phyloP scores from a whole-genome alignment of 768 basidiomycete species.

The Lentinula guzmanii region DNA sequence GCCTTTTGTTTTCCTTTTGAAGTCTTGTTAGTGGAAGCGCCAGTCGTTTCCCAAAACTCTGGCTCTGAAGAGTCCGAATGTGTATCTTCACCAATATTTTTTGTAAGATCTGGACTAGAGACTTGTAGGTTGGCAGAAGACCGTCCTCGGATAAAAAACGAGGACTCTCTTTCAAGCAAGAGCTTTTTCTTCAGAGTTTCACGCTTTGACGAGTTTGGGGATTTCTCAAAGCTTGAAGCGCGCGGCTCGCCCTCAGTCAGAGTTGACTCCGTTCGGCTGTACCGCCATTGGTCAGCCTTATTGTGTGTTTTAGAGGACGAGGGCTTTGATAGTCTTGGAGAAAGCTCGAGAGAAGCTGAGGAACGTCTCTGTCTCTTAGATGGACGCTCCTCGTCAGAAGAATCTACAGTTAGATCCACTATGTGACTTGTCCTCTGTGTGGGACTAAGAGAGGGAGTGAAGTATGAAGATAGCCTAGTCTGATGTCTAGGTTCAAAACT shows the following conservation, averaged over 20 bases:
- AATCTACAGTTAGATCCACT: slow-evolving; percentile 12
- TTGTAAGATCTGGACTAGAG: slow-evolving; percentile 7
- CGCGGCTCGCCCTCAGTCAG: neutral
- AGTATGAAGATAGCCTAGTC: slow-evolving; percentile 3
- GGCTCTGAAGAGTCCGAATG: slow-evolving; percentile 32
- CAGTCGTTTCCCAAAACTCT: slow-evolving; percentile 40
- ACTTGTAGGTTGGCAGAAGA: slow-evolving; percentile 18
- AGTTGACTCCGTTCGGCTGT: slow-evolving; percentile 26
- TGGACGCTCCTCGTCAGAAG: slow-evolving; percentile 14
- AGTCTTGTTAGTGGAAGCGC: slow-evolving; percentile 36
- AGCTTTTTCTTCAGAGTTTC: slow-evolving; percentile 47
- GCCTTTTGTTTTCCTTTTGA: slow-evolving; percentile 7
- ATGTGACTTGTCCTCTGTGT: slow-evolving; percentile 5
- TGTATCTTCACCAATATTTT: slow-evolving; percentile 9
- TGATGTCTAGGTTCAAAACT: neutral
- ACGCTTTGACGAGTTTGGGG: slow-evolving; percentile 10
- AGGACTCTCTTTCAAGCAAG: slow-evolving; percentile 36
- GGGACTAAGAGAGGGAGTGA: neutral
- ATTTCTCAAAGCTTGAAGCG: neutral
- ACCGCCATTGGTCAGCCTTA: slow-evolving; percentile 39
- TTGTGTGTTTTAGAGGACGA: slow-evolving; percentile 12
- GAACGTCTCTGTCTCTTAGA: slow-evolving; percentile 20
- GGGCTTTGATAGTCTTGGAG: slow-evolving; percentile 3
- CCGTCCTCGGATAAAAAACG: neutral
- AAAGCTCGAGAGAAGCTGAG: neutral